Base-by-base conservation (phyloP, 1,284 basidiomycete species). In the Somion occarium region DNA sequence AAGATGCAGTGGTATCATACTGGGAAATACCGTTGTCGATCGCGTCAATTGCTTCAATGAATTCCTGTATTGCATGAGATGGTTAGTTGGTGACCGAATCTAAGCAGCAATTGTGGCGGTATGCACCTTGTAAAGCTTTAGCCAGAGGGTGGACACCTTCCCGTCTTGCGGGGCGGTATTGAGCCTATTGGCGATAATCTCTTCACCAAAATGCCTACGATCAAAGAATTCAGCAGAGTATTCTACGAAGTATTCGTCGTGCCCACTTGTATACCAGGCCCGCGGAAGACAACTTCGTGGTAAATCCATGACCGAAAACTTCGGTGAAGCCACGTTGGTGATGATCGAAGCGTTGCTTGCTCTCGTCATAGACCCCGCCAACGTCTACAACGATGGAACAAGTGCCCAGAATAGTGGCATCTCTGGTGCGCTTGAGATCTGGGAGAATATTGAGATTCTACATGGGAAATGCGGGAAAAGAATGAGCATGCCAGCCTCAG, bases 301-400 rank as follows among this genome's bases (percentile, higher is more conserved):
- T 70, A 65, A 88, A 91, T 5, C 88, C 90, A 58, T 85, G 73
- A 3, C 93, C 95, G 67, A 99, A 98, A 15, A 90, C 81, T 66
- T 95, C 91, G 11, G 78, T 77, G 69, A 99, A 99, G 0, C 90
- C 94, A 45, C 95, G 83, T 69, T 99, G 97, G 65, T 99, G 96
- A 66, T 99, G 96, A 69, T 99, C 96, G 70, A 93, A 99, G 34
- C 90, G 79, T 54, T 88, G 80, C 53, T 75, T 81, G 47, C 72
- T 73, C 60, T 87, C 81, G 53, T 95, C 91, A 68, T 99, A 99
- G 18, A 91, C 80, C 7, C 91, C 95, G 15, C 97, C 96, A 50
- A 99, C 96, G 66, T 99, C 96, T 34, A 99, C 93, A n/a, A 99
- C 93, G 64, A 99, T 94, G 62, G 94, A 87, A 62, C 93, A 94